Evolutionary conservation across 1,139 yeast genomes (phyloP), one percentile per base, ranked within the genome.

Genomic region (Kluyveromyces sp.): DNA sequence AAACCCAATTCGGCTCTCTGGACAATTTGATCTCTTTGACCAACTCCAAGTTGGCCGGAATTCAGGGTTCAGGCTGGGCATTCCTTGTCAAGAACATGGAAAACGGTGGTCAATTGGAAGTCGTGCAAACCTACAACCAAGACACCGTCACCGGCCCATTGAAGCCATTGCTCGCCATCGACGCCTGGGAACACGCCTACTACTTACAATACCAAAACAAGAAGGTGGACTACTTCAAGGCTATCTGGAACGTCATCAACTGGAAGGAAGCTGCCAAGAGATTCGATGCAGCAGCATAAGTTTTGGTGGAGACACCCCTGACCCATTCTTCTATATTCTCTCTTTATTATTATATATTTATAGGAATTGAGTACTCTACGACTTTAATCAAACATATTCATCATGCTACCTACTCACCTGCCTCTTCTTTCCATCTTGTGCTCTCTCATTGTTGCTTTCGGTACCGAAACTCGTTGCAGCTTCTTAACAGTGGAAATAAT

Each of bases 171-270:
- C 77, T 90, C 51, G 97, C 96, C 46, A 87, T 90, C 66, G 97
- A 90, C 64, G 97, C 97, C 52, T 90, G 97, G 97, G 97, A 90
- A 71, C 97, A 90, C 65, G 97, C 97, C 47, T 90, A 89, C 75
- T 90, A 90, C 78, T 77, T 90, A 71, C 97, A 90, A 71, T 90
- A 90, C 75, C 85, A 87, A 72, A 90, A 90, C 72, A 92, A 83
- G 66, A 90, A 90, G 77, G 95, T 71, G 42, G 96, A 90, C 67
- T 90, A 90, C 74, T 90, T 90, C 79, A 83, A 88, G 72, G 95
- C 95, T 52, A 86, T 90, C 69, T 90, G 97, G 97, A 84, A 87
- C 64, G 96, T 90, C 45, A 80, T 90, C 70, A 89, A 88, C 80
- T 90, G 97, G 97, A 78, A 83, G 69, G 96, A 85, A 69, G 97